Evolutionary conservation across 108 stramenopile genomes (phyloP), one percentile per base, ranked within the genome.

Genomic region (Hondaea fermentalgiana): DNA sequence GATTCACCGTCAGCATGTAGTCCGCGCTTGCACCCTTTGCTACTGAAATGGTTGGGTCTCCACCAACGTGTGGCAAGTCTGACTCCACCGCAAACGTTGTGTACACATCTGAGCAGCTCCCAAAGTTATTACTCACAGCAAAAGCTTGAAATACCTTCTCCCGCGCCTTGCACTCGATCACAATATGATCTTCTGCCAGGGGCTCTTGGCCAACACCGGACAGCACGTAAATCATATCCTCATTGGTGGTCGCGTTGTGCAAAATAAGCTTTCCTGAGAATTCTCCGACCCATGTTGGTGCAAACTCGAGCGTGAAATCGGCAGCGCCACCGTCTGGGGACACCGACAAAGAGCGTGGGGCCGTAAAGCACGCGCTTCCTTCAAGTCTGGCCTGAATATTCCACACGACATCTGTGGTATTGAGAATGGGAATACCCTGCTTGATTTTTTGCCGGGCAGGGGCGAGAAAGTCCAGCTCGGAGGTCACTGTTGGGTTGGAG

Each of bases 381-480:
- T 14, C 88, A 51, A 89, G 60, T 57, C 16, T 58, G 60, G 16
- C 72, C 25, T 43, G 60, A 25, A 94, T 89, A 16, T 25, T 60
- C 94, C 94, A 94, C 51, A 72, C 90, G 42, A 45, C 87, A 19
- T 91, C 91, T 17, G 93, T 60, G 28, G 83, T 90, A 91, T 95
- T 95, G 53, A 88, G 53, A 44, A 95, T 60, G 51, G 94, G 94
- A 5, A 95, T 88, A 60, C 91, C 87, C 64, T 95, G 94, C 49
- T 29, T 64, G 49, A 93, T 87, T 23, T 19, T 72, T 55, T 92
- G 90, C 0, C 94, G 91, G 12, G 94, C 94, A n/a, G 92, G 93
- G 5, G 91, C 91, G 35, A 49, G 55, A 88, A 95, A 93, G 25
- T 92, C 90, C 49, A 95, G 72, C 51, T 51, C 72, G n/a, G 93